Evolutionary conservation across 1,284 basidiomycete species (phyloP), one percentile per base, ranked within the genome.

Genomic region (Apiotrichum akiyoshidainum): DNA sequence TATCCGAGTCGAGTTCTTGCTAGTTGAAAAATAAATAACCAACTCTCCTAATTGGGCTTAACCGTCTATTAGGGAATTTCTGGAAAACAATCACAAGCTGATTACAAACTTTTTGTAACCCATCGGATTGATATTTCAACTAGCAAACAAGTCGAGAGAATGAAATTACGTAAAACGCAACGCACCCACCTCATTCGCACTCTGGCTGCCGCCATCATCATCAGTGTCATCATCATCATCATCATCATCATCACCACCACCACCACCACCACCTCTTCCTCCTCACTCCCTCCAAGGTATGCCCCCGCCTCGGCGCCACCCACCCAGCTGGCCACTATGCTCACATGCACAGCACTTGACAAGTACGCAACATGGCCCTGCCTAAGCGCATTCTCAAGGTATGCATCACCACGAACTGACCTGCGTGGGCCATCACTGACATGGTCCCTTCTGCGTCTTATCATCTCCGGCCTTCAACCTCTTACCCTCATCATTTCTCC

Each of bases 51-150:
- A 35, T 31, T 37, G 46, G 45, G 40, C 22, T 35, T 58, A 54
- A 41, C 26, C 40, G 40, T 26, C 26, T 33, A 44, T 42, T 48
- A 49, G 57, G 49, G 57, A 58, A 53, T 53, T 58, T 58, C 57
- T 58, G 52, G 52, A 44, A 53, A 35, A 45, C 37, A 41, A 50
- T 13, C 45, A 19, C 45, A 21, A 16, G 17, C 11, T 21, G 17
- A 87, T 89, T 0, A 95, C 94, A 45, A 22, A 10, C 11, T 41
- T 45, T 21, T 45, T 26, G 26, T 31, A 31, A 31, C 7, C 4
- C 7, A 31, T 31, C n/a, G n/a, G n/a, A n/a, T n/a, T n/a, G n/a
- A n/a, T n/a, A n/a, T n/a, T n/a, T n/a, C n/a, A n/a, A n/a, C n/a
- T n/a, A n/a, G n/a, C n/a, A n/a, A n/a, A n/a, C n/a, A n/a, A n/a